A percentile compares a stretch with the other conserved stretches of the same genome.
Evolutionary conservation across 345 rosid species (phyloP).

Genomic region (Brassica carinata): DNA sequence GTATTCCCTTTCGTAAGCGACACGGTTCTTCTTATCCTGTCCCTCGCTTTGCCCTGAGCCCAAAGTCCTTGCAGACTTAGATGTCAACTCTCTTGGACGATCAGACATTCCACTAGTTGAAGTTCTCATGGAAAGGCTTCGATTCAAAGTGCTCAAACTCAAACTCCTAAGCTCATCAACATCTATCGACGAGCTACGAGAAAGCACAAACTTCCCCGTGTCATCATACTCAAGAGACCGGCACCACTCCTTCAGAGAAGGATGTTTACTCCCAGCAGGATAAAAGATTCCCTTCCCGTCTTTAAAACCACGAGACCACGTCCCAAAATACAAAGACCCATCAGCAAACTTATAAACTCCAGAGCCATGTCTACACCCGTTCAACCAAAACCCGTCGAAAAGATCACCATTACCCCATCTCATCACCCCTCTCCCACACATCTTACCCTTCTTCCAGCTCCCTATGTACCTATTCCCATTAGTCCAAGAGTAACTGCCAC

Average conservation of each 20-base stretch:
- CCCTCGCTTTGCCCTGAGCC: conserved; percentile 52
- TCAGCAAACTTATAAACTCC: conserved; percentile 79
- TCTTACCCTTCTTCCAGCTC: conserved; percentile 76
- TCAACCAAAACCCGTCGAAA: conserved; percentile 79
- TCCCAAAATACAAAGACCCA: conserved; percentile 84
- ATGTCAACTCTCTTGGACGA: conserved; percentile 43
- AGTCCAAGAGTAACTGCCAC: conserved; percentile 79
- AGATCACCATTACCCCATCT: conserved; percentile 85
- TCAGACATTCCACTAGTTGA: conserved; percentile 45
- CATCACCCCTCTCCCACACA: conserved; percentile 91
- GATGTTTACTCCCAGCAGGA: conserved; percentile 78
- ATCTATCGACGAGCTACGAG: conserved; percentile 52
- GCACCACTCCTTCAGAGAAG: conserved; percentile 59
- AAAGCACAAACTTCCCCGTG: conserved; percentile 45
- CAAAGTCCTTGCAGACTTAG: conserved; percentile 40
- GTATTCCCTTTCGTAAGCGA: conserved; percentile 82
- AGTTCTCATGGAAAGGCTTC: conserved; percentile 62
- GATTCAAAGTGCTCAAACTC: conserved; percentile 43
- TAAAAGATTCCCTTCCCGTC: conserved; percentile 91
- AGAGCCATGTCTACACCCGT: conserved; percentile 76
- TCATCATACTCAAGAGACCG: conserved; percentile 53
- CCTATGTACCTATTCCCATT: conserved; percentile 79
- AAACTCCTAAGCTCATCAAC: conserved; percentile 47
- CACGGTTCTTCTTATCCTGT: conserved; percentile 40
- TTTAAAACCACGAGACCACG: conserved; percentile 73